These are phyloP conservation scores for Claviceps quebecensis DNA, from an alignment of 2,329 filamentous ascomycete species.

Conservation along the genomic window DNA sequence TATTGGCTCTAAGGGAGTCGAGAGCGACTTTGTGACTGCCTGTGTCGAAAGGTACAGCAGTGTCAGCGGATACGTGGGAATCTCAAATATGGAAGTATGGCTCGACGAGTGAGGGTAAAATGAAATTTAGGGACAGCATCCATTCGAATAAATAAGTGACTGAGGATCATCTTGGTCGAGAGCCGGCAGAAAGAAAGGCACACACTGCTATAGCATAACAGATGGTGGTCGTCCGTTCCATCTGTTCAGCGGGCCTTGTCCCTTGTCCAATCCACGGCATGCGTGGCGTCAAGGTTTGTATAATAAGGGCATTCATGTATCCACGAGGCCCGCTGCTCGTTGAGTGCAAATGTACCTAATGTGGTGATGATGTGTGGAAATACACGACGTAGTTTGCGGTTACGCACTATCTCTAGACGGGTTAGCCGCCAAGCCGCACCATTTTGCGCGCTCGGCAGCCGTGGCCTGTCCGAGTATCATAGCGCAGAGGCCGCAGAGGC, in stretches of 20 bases:
- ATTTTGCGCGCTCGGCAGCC: too few species aligned
- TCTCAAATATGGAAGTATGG: not conserved
- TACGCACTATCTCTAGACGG: too few species aligned
- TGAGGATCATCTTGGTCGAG: slow-evolving; percentile 4
- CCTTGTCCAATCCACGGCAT: not conserved
- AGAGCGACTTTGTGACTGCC: slow-evolving; percentile 3
- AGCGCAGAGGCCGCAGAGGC: not conserved
- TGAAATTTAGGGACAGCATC: slow-evolving; percentile 2
- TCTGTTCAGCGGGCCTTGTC: not conserved
- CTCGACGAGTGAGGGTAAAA: not conserved
- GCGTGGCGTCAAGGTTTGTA: slow-evolving; percentile 1
- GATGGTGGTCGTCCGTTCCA: not conserved
- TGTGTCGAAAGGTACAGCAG: not conserved
- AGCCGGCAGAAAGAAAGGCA: slow-evolving; percentile 1
- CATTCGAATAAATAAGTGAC: slow-evolving; percentile 4
- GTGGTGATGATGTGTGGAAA: not conserved
- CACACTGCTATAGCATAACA: slow-evolving; percentile 2
- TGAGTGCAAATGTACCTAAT: not conserved
- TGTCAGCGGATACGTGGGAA: not conserved
- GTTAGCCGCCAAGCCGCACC: too few species aligned
- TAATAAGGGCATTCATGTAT: not conserved
- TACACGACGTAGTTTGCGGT: not conserved
- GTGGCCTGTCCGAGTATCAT: not conserved
- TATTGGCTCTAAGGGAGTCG: slow-evolving; percentile 8
- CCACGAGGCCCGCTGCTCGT: not conserved